These are phyloP conservation scores for Ophiostoma montium DNA, from an alignment of 2,329 filamentous ascomycete species.

Conservation along the genomic window DNA sequence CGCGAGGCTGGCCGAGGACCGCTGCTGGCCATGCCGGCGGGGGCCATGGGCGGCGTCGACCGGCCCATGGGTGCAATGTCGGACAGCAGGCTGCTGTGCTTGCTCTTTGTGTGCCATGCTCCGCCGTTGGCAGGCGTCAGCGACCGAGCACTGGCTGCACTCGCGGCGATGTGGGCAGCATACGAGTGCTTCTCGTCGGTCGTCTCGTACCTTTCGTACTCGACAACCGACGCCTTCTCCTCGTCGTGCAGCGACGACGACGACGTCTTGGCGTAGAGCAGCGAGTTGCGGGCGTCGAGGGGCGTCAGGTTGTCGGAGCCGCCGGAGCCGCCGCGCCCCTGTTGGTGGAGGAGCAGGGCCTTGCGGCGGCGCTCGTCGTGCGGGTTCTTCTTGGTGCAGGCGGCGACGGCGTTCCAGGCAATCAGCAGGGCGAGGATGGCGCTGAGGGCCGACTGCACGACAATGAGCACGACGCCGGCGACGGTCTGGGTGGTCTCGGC, in stretches of 20 bases:
- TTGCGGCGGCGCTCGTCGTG: slow-evolving; percentile 78
- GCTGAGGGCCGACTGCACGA: slow-evolving; percentile 75
- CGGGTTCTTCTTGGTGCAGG: slow-evolving; percentile 75
- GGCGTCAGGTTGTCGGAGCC: slow-evolving; percentile 70
- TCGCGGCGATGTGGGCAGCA: too few species aligned
- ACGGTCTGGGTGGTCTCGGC: slow-evolving; percentile 87
- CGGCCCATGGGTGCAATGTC: too few species aligned
- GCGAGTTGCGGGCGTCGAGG: slow-evolving; percentile 72
- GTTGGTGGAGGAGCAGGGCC: slow-evolving; percentile 38
- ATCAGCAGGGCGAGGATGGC: slow-evolving; percentile 77
- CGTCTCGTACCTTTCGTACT: too few species aligned
- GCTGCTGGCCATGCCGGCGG: too few species aligned
- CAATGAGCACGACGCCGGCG: slow-evolving; percentile 83
- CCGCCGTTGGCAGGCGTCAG: too few species aligned
- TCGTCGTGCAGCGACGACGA: not conserved
- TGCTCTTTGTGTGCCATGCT: too few species aligned
- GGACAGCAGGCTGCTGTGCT: too few species aligned
- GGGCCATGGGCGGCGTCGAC: too few species aligned
- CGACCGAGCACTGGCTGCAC: too few species aligned
- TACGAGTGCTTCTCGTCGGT: too few species aligned
- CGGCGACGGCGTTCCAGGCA: slow-evolving; percentile 72
- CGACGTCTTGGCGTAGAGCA: slow-evolving; percentile 34
- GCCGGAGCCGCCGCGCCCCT: too few species aligned
- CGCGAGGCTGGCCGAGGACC: too few species aligned
- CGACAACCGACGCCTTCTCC: not conserved